Evolutionary conservation across 2,329 filamentous ascomycete species (phyloP), one percentile per base, ranked within the genome.

Genomic region (Drechslerella coelobrocha): DNA sequence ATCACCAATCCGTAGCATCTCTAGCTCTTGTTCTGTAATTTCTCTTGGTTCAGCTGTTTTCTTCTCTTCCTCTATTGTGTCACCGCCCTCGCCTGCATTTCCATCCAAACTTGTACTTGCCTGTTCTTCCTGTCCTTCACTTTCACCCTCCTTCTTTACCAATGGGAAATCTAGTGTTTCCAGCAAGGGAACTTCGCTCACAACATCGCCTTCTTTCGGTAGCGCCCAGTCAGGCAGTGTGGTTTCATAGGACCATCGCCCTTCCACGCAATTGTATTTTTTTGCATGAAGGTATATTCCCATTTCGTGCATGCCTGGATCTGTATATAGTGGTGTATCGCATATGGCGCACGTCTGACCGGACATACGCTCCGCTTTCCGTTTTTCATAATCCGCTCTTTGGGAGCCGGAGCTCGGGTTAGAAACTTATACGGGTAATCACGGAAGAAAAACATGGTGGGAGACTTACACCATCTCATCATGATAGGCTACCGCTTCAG

Each of bases 281-380:
- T 92, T 86, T 63, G 93, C 95, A 81, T 99, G 94, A 72, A 99
- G 83, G 84, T 93, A 99, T 41, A 99, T 89, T 0, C 90, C 91
- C 60, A 74, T 54, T 37, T 99, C 94, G 76, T 97, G 92, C 43
- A 83, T 80, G 0, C 92, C 92, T 0, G 94, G 94, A 77, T 99
- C 94, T 14, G 90, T 95, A 79, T 97, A 99, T 45, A 99, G 82
- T 21, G 91, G 89, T 19, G 94, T 96, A 66, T 89, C 84, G 78
- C 94, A 99, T 31, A 92, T 79, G 4, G 88, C 83, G 78, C 94
- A 99, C 14, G 86, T 81, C 76, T 92, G 83, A 10, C 94, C 94
- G 0, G 92, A 95, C 84, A 97, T 89, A 78, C 91, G 92, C 82
- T 99, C 94, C 0, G 92, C 93, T 76, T 93, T 92, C 76, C 88